Percentiles rank a stretch among this genome's conserved stretches.
phyloP scores from a whole-genome alignment of 75 land plant species.

The Sequoiadendron giganteum region DNA sequence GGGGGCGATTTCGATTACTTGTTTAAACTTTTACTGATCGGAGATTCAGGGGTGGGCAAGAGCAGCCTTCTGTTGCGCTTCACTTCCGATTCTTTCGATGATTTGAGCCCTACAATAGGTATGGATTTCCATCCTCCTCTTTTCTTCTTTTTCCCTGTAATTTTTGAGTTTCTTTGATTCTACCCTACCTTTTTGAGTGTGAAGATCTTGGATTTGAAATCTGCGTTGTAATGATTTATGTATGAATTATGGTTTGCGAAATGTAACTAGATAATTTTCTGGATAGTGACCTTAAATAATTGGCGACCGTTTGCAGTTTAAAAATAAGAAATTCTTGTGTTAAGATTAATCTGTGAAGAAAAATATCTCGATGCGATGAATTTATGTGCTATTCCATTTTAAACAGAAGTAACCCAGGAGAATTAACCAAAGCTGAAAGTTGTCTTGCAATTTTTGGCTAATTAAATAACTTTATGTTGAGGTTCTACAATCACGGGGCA shows the following conservation, averaged over 20 bases:
- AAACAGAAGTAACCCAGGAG: not conserved
- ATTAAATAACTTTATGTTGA: not conserved
- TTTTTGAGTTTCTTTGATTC: not conserved
- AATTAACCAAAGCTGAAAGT: not conserved
- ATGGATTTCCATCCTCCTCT: not conserved
- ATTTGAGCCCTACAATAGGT: conserved; percentile 85
- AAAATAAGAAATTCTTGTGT: not conserved
- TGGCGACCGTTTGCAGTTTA: not conserved
- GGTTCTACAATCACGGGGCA: not conserved
- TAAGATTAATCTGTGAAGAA: not conserved
- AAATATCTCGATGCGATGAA: too few species aligned
- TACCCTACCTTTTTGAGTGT: not conserved
- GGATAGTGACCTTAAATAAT: not conserved
- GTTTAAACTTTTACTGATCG: conserved; percentile 79
- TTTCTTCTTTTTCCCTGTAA: not conserved
- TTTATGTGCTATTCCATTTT: too few species aligned
- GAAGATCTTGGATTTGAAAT: not conserved
- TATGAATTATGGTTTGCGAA: not conserved
- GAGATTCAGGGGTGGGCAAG: conserved; percentile 94
- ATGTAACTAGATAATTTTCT: not conserved
- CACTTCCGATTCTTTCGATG: conserved; percentile 74
- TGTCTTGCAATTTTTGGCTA: not conserved
- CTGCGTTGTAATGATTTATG: not conserved
- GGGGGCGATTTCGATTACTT: conserved; percentile 55
- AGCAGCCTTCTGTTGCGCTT: conserved; percentile 83